phyloP scores from a whole-genome alignment of 805 yeast genomes.

The Saturnispora dispora region DNA sequence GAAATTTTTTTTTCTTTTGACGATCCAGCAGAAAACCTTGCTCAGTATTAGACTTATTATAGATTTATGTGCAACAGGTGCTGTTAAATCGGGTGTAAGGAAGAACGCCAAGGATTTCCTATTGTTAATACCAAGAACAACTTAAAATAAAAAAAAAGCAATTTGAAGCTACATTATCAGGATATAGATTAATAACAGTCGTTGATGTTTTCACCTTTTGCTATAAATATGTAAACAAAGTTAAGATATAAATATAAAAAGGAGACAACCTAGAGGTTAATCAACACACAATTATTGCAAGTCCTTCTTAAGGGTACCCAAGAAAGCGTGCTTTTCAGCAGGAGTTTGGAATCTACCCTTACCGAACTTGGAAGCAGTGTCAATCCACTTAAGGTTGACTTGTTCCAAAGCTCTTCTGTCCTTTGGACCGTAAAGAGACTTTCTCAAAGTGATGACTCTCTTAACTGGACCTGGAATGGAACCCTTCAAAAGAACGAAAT shows the following conservation, averaged over 20 bases:
- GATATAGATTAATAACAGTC: neutral
- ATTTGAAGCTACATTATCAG: neutral
- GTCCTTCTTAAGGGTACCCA: slow-evolving; percentile 99
- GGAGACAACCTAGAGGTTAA: neutral
- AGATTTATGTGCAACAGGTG: neutral
- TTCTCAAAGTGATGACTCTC: slow-evolving; percentile 99
- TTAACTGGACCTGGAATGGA: slow-evolving; percentile 99
- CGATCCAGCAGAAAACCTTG: neutral
- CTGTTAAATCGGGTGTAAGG: too few species aligned
- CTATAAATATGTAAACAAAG: neutral
- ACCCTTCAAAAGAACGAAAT: slow-evolving; percentile 96
- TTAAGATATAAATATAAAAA: neutral
- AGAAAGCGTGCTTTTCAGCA: slow-evolving; percentile 99
- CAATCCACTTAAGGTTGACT: slow-evolving; percentile 98
- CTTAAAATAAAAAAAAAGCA: too few species aligned
- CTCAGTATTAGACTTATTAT: neutral
- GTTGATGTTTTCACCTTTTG: neutral
- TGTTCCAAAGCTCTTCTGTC: slow-evolving; percentile 96
- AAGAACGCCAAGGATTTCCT: too few species aligned
- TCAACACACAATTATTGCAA: slow-evolving; percentile 31
- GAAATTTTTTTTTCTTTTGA: neutral
- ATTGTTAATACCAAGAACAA: too few species aligned
- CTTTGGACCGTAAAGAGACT: slow-evolving; percentile 95
- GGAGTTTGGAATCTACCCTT: slow-evolving; percentile 99
- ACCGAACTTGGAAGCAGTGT: slow-evolving; percentile 99